These are phyloP conservation scores for Mycena albidolilacea DNA, from an alignment of 768 basidiomycete species.

Conservation along the genomic window DNA sequence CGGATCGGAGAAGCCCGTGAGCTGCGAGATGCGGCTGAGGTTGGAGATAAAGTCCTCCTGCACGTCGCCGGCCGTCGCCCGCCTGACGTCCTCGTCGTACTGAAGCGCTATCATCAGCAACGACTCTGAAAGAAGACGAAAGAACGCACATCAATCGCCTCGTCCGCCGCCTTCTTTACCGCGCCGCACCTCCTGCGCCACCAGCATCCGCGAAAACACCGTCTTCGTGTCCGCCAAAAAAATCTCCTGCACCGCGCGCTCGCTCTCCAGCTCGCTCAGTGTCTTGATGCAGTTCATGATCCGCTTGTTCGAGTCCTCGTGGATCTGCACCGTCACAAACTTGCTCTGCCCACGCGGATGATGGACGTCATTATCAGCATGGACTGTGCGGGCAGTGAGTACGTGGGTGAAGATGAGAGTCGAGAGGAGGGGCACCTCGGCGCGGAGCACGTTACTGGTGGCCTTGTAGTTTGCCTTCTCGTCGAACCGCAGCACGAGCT, in stretches of 20 bases:
- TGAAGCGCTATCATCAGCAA: slow-evolving; percentile 48
- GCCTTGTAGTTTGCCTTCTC: slow-evolving; percentile 63
- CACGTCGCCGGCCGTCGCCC: slow-evolving; percentile 86
- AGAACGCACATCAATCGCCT: slow-evolving; percentile 76
- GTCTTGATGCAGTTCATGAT: slow-evolving; percentile 97
- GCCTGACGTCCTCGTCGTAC: slow-evolving; percentile 91
- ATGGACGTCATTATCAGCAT: slow-evolving; percentile 99
- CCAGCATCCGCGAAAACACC: slow-evolving; percentile 96
- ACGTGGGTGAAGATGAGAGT: not conserved
- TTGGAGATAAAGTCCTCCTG: slow-evolving; percentile 97
- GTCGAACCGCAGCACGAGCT: slow-evolving; percentile 88
- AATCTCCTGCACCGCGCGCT: slow-evolving; percentile 72
- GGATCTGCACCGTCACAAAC: slow-evolving; percentile 94
- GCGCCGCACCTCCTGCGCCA: slow-evolving; percentile 84
- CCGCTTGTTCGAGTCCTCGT: slow-evolving; percentile 97
- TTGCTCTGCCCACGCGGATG: slow-evolving; percentile 97
- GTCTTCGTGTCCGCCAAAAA: slow-evolving; percentile 91
- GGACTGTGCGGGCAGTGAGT: slow-evolving; percentile 45
- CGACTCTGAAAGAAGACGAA: no score
- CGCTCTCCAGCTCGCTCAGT: slow-evolving; percentile 81
- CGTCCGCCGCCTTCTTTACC: slow-evolving; percentile 85
- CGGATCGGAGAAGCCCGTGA: slow-evolving; percentile 98
- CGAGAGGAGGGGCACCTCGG: slow-evolving; percentile 74
- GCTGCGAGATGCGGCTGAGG: slow-evolving; percentile 91
- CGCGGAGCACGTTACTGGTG: slow-evolving; percentile 80